Base-by-base conservation (phyloP, 2,329 filamentous ascomycete species). In the Chalaropsis ovoidea region DNA sequence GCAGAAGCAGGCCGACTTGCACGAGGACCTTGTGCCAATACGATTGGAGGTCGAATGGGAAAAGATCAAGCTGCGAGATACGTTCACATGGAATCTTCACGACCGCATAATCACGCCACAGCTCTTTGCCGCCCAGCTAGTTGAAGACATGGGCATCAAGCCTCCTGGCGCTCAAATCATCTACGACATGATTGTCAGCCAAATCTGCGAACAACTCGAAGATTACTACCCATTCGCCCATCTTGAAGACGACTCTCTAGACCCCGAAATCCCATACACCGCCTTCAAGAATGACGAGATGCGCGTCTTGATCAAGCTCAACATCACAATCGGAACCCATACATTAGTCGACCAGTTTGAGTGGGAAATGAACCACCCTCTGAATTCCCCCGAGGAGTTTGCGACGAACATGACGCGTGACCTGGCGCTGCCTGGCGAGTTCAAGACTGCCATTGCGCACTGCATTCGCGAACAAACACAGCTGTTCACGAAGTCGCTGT, bases 261-360 rank as follows among this genome's bases (percentile, higher is more conserved):
- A 99, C 71, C 89, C 91, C 1, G 88, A 94, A 72, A 80, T 95
- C 13, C 92, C 93, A 0, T 97, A 97, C 73, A 86, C 83, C 47
- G 92, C 94, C 6, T 96, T 96, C 79, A 97, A 97, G 76, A 96
- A 99, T 73, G 94, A 99, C 73, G 94, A 99, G 77, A 96, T 99
- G 93, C 88, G 94, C 62, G 89, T 99, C 70, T 78, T 95, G 54
- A 85, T 99, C 76, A 97, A 96, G 76, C 81, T 99, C 62, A 96
- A 97, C 76, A 96, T 99, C 72, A 97, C 94, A 6, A 96, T 99
- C 72, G 94, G 93, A 49, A 88, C 90, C 69, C 90, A 95, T 72
- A 97, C 92, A 0, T 80, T 99, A 31, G 87, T 96, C 43, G 94
- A 99, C 72, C 94, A 97, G 74, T 97, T 99, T 68, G 94, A 99